Base-by-base conservation (phyloP, 805 yeast species). In the Ogataea corticis region DNA sequence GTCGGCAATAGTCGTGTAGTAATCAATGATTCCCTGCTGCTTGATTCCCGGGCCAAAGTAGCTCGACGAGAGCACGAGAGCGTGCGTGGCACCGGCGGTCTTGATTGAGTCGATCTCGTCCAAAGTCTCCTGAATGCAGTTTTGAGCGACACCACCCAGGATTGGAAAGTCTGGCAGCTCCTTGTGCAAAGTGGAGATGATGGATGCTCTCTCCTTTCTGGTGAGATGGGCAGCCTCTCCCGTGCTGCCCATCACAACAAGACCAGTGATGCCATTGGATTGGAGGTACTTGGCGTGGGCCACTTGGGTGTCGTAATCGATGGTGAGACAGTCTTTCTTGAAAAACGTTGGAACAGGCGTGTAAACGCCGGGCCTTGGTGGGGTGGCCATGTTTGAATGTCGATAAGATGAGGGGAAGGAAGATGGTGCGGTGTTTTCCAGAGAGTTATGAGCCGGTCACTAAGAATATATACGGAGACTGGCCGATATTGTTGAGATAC, bases 271-370 rank as follows among this genome's bases (percentile, higher is more conserved):
- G 9, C 82, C 82, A 47, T 63, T 66, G 17, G 66, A 55, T 33
- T 69, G 59, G 37, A 78, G 62, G 57, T 55, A 68, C 37, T 68
- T 65, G 29, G 79, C 71, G 52, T 76, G 81, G 37, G 65, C 58
- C 39, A 71, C 59, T 56, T 73, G 78, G 21, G 80, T 58, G 4
- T 69, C 78, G 34, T 58, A 57, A 54, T 77, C 80, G 30, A 76
- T 62, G 3, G 74, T 62, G 30, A 45, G 44, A 30, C 65, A 66
- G 45, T 69, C 72, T 36, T 59, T 59, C 53, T 73, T 71, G 73
- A 76, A 77, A 58, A 79, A 78, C 5, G 83, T 77, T 46, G 79
- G 78, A 12, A 70, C 65, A 25, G 83, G 83, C 10, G 79, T 73
- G 62, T 78, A 79, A 32, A 79, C 66, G 30, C 79, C 79, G 42